These are phyloP conservation scores for Aristolochia californica DNA, from an alignment of 164 flowering plant species.

Conservation along the genomic window DNA sequence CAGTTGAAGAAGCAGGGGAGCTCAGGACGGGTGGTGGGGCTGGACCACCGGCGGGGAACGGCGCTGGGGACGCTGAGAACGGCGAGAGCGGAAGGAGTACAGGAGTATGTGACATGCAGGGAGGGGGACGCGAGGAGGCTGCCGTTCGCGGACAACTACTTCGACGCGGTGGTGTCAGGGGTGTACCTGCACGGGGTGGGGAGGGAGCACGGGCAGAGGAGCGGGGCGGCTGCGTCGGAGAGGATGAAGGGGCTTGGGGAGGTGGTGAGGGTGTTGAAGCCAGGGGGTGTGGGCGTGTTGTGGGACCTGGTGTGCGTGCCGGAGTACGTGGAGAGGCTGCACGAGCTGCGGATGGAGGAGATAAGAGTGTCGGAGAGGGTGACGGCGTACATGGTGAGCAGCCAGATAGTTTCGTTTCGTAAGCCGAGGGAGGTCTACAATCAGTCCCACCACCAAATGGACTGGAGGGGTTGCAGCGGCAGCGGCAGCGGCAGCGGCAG, in stretches of 20 bases:
- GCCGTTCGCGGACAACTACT: constrained; percentile 71
- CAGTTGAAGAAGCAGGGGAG: constrained; percentile 88
- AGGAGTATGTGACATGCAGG: constrained; percentile 82
- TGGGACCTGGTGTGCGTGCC: constrained; percentile 90
- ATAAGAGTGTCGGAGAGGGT: constrained; percentile 75
- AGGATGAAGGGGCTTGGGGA: constrained; percentile 69
- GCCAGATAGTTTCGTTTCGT: constrained; percentile 86
- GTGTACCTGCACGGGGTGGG: constrained; percentile 75
- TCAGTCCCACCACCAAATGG: neutral
- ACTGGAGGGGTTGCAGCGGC: constrained; percentile 3
- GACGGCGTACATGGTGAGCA: constrained; percentile 83
- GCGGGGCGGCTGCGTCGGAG: constrained; percentile 85
- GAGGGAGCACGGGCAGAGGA: constrained; percentile 60
- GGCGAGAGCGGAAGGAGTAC: constrained; percentile 73
- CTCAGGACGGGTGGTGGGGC: constrained; percentile 84
- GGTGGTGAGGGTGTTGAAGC: constrained; percentile 74
- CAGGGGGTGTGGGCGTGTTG: constrained; percentile 83
- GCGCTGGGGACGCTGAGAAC: constrained; percentile 50
- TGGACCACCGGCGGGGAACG: constrained; percentile 33
- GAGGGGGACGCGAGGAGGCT: constrained; percentile 75
- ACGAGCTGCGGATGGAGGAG: constrained; percentile 81
- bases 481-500: too few species aligned
- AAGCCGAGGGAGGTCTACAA: constrained; percentile 33
- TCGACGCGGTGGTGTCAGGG: constrained; percentile 87
- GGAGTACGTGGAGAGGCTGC: constrained; percentile 69